These are phyloP conservation scores for Pseudopyrenochaeta lycopersici DNA, from an alignment of 2,329 filamentous ascomycete species.

Conservation along the genomic window DNA sequence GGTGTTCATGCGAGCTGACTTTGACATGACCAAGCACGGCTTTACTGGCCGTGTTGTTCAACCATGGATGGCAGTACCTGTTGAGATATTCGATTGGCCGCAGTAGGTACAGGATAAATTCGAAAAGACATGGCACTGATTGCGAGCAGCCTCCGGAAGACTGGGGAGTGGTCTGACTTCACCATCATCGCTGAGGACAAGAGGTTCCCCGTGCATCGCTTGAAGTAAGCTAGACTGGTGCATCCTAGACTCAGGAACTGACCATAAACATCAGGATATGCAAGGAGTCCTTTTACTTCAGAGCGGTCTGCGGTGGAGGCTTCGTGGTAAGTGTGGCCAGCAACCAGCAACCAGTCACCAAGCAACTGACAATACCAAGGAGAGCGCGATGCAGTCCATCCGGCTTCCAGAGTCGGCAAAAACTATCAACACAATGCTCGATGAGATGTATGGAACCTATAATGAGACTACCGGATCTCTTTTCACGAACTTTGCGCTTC, in stretches of 20 bases:
- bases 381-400: slow-evolving; percentile 14
- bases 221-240: slow-evolving; percentile 14
- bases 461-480: slow-evolving; percentile 26
- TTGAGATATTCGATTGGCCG: slow-evolving; percentile 15
- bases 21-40: slow-evolving; percentile 21
- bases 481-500: slow-evolving; percentile 28
- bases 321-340: slow-evolving; percentile 16
- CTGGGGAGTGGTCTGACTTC: slow-evolving; percentile 31
- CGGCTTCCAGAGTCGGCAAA: slow-evolving; percentile 21
- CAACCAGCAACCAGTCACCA: background rate
- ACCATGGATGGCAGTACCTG: slow-evolving; percentile 7
- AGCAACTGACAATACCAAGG: slow-evolving; percentile 15
- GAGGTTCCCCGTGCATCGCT: slow-evolving; percentile 28
- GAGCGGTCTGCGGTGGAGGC: slow-evolving; percentile 21
- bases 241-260: background rate
- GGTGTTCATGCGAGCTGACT: slow-evolving; percentile 12
- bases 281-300: slow-evolving; percentile 27
- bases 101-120: slow-evolving; percentile 7
- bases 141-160: slow-evolving; percentile 22
- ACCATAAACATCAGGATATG: slow-evolving; percentile 20
- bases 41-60: background rate
- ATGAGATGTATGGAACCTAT: slow-evolving; percentile 28
- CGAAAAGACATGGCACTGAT: background rate
- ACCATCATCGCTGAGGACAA: slow-evolving; percentile 21
- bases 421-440: slow-evolving; percentile 18